Evolutionary conservation across 106 monocot genomes (phyloP).

Genomic region (Agapanthus africanus): DNA sequence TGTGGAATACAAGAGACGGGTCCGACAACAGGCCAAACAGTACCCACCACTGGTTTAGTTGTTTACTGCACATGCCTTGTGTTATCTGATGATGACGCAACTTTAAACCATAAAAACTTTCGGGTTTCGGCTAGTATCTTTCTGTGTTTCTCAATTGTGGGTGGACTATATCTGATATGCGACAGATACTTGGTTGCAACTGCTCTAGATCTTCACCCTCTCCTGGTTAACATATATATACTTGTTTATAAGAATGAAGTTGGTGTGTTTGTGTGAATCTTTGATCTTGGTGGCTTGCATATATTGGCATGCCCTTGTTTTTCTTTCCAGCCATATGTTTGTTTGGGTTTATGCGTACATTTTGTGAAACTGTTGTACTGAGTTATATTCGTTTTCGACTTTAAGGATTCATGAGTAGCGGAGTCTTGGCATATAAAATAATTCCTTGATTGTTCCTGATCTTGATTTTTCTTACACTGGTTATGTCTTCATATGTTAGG

Average conservation of each 20-base stretch:
- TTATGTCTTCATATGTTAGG: no score
- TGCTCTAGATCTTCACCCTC: neutral
- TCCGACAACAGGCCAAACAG: slow-evolving; percentile 63
- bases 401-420: no score
- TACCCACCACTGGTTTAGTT: no score
- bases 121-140: neutral
- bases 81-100: neutral
- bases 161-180: neutral
- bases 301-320: neutral
- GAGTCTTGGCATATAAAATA: no score
- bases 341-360: no score
- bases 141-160: neutral
- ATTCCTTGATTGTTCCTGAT: no score
- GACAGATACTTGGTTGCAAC: slow-evolving; percentile 1
- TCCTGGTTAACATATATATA: neutral
- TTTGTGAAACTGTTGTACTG: no score
- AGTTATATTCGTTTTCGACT: no score
- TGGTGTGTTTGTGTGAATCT: neutral
- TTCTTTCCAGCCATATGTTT: no score
- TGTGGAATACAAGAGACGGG: slow-evolving; percentile 58
- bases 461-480: no score
- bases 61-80: neutral
- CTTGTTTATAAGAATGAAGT: slow-evolving; percentile 1
- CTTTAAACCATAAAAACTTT: neutral
- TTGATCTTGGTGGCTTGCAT: neutral